Conservation (phyloP, 2,329 filamentous ascomycete genomes). For the Colletotrichum horii region DNA sequence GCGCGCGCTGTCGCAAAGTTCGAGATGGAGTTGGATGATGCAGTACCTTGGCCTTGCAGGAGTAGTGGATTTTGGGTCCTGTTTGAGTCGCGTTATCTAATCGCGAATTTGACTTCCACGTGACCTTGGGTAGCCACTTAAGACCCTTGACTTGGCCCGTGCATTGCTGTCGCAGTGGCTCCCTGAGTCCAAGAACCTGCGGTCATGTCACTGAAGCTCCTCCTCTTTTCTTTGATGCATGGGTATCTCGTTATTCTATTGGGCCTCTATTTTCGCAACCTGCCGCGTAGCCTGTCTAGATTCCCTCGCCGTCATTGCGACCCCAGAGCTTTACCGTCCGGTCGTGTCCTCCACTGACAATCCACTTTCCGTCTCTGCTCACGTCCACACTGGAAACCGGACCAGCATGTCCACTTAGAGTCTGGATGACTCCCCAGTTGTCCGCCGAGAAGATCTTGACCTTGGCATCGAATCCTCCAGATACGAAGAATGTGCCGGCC, state of each 20-base stretch:
- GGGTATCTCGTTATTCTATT: background rate
- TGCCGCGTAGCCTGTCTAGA: conserved; percentile 34
- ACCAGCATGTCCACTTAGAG: conserved; percentile 86
- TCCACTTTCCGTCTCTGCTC: conserved; percentile 85
- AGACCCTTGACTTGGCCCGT: background rate
- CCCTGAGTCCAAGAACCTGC: background rate
- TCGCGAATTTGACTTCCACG: conserved; percentile 10
- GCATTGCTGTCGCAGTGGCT: background rate
- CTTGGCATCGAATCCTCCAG: conserved; percentile 89
- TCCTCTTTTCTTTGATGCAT: background rate
- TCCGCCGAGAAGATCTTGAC: conserved; percentile 96
- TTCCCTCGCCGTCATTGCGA: conserved; percentile 72
- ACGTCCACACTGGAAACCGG: conserved; percentile 92
- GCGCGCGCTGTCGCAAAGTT: conserved; percentile 9
- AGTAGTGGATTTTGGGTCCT: conserved; percentile 9
- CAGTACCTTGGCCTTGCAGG: background rate
- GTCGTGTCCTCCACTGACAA: conserved; percentile 93
- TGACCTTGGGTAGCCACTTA: background rate
- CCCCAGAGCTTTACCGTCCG: conserved; percentile 97
- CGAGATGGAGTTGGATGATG: background rate
- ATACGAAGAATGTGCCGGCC: conserved; percentile 89
- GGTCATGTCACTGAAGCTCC: background rate
- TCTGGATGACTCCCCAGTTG: conserved; percentile 91
- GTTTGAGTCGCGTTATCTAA: conserved; percentile 29
- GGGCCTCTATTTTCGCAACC: conserved; percentile 13